Conservation (phyloP, 805 yeast genomes). For the Spathaspora arborariae region DNA sequence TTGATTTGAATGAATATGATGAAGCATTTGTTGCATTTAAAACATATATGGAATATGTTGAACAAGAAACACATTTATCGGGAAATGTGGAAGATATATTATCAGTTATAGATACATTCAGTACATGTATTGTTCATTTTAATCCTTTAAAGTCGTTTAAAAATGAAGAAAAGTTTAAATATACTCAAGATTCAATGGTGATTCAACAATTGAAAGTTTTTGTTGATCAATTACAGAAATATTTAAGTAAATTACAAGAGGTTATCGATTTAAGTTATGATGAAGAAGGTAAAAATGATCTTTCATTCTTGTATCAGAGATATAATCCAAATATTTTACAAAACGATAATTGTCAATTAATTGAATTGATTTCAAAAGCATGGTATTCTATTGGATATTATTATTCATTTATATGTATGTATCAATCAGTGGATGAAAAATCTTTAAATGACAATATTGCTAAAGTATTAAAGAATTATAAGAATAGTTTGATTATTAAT, state of each 20-base stretch:
- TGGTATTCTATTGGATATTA: conserved; percentile 37
- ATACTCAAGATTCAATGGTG: conserved; percentile 18
- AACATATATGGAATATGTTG: conserved; percentile 31
- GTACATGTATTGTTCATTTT: conserved; percentile 29
- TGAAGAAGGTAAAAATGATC: conserved; percentile 14
- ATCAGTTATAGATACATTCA: conserved; percentile 28
- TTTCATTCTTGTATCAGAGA: conserved; percentile 34
- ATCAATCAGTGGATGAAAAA: conserved; percentile 20
- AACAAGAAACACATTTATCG: conserved; percentile 29
- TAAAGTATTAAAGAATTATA: conserved; percentile 22
- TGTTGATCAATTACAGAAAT: conserved; percentile 17
- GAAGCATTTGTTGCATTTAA: conserved; percentile 42
- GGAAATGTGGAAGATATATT: conserved; percentile 30
- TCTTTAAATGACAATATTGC: conserved; percentile 13
- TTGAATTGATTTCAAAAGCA: conserved; percentile 28
- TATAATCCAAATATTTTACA: conserved; percentile 30
- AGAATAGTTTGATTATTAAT: conserved; percentile 34
- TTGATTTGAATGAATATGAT: conserved; percentile 35
- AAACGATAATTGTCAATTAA: conserved; percentile 22
- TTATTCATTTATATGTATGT: conserved; percentile 23
- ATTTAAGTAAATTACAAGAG: conserved; percentile 20
- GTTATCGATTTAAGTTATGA: conserved; percentile 28
- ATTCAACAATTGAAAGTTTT: conserved; percentile 13
- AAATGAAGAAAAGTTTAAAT: conserved; percentile 19
- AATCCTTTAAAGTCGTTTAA: conserved; percentile 32